Evolutionary conservation across 768 basidiomycete species (phyloP), one percentile per base, ranked within the genome.

Genomic region (Chalciporus pseudorubinellus): DNA sequence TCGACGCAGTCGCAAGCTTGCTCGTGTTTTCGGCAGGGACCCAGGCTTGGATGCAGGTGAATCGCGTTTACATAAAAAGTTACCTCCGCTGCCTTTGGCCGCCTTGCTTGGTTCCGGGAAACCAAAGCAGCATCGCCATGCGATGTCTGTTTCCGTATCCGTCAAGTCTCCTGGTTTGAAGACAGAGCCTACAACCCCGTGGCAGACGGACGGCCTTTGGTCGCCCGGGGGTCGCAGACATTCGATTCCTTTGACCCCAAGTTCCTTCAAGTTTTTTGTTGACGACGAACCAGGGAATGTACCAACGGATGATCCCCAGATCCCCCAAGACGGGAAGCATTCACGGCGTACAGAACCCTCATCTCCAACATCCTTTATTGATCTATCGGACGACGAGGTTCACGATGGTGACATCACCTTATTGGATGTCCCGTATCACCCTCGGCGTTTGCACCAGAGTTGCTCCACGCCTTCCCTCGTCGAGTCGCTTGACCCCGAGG

Each of bases 11-110:
- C 83, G 85, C 60, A 93, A 93, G 67, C 78, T 92, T 43, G 76
- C 85, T n/a, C 84, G 85, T 55, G 71, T 92, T n/a, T 84, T 92
- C 48, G 90, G 90, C 38, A 77, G 82, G 66, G 81, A 76, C 3
- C 87, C 85, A 3, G 76, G 72, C 6, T 70, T 74, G 4, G 78
- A 67, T 12, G 5, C 18, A 3, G 56, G 75, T 62, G 60, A 70
- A 64, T 44, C 42, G 6, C 59, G 60, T 10, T 4, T 18, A 20
- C 47, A 44, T 7, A 70, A 56, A 26, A 70, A 56, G 33, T 48
- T 55, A 24, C 60, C 62, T 19, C 44, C 67, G 12, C 58, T 62
- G 18, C 52, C 67, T 22, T 48, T 71, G 29, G 52, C 60, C n/a
- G 52, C 60, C 21, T 56, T 70, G 34, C 58, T 70, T n/a, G 43